Evolutionary conservation across 257 asterid species (phyloP), one percentile per base, ranked within the genome.

Genomic region (Solanum okadae): DNA sequence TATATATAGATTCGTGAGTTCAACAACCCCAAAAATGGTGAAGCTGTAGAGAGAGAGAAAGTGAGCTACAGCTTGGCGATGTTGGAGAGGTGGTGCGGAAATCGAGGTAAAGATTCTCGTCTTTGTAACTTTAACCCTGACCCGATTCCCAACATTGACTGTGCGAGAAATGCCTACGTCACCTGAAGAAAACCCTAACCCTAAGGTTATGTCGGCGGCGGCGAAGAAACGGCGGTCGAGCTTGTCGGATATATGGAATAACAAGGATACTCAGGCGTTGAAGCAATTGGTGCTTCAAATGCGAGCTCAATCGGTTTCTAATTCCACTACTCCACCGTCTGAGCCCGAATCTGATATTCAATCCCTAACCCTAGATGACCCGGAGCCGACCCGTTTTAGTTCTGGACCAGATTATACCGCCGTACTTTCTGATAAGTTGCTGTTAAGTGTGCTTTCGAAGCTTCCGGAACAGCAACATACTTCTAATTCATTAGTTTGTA

Each of bases 261-360:
- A 91, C 88, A 91, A 96, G 31, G 92, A 91, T 84, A 94, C 90
- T 1, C 88, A 79, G 56, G 92, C 96, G 29, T 89, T 95, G 85
- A 95, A 92, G 89, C 92, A 93, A 87, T 93, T 91, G 1, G 89
- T 95, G 77, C 94, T 91, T 87, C 94, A 93, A 89, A 88, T 96
- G 95, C 97, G 94, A 7, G 94, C 90, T 31, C 96, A 90, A 38
- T 93, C 96, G 31, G 84, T 93, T 87, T 92, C 98, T 27, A 92
- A 86, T 52, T 94, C 96, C 25, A 91, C 95, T 61, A 93, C 98
- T 2, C 93, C 98, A 18, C 93, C 93, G 33, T 94, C 98, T 18
- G 98, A 89, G 40, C 91, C 98, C 33, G 98, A 95, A 75, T 92
- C 95, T 29, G 98, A 97, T 25, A 86, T 92, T 13, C 98, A 95